Base-by-base conservation (phyloP, 1,284 basidiomycete genomes). In the Heterobasidion annosum region DNA sequence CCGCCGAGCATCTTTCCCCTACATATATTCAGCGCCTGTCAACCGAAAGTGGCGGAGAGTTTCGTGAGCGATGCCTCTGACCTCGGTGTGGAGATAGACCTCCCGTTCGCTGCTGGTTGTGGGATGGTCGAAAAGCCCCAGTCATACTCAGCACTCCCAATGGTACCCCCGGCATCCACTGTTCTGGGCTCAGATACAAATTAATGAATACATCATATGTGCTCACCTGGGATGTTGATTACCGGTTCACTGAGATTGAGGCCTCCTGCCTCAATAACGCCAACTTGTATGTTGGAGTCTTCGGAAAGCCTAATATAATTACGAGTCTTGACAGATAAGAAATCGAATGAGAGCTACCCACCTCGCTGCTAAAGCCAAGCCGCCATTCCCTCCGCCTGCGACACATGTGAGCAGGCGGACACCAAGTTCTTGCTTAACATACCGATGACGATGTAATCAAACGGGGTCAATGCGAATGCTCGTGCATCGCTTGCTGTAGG, bases 1-100 rank as follows among this genome's bases (percentile, higher is more conserved):
- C 48, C 48, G 34, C 48, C 48, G 15, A 50, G 48, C 48, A 50
- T 33, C 34, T 50, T 50, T 8, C 48, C 48, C 18, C 48, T 50
- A 34, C 32, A 25, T 5, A 25, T 25, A 25, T 25, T 25, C 25
- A 25, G 25, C 4, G 25, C 25, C 25, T 25, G 25, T 25, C 25
- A 25, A 25, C 3, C 25, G 3, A 25, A 5, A 25, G 4, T 25
- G 25, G 25, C 25, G 25, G 19, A 47, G 19, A 47, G 7, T 47
- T 5, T 2, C n/a, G 46, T 47, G 46, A 19, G 19, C 46, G 9
- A 47, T 7, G 8, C 19, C 1, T 0, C 32, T 47, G n/a, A 50
- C 48, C 48, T 50, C 6, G 48, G 48, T 13, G 15, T n/a, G 5
- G 48, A 12, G 9, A 50, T 50, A 8, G 25, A 16, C 5, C 48